Percentiles rank a stretch among this genome's conserved stretches.
Conservation (phyloP, 148 eudicot genomes). For the Suaeda aralocaspica region DNA sequence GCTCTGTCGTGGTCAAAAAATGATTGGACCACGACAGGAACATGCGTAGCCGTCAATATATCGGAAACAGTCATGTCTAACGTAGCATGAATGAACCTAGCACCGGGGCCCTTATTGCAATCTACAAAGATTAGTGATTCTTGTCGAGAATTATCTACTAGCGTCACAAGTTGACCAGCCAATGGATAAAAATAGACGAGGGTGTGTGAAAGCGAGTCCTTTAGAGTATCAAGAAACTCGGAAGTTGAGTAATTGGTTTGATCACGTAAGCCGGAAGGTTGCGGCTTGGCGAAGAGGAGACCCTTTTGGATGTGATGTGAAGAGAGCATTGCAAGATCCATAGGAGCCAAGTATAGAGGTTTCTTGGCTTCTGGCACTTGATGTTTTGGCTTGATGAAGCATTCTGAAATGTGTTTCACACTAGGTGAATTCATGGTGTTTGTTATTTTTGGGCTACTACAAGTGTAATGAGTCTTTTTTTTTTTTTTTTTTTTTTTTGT, state of each 20-base stretch:
- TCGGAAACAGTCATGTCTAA: conserved; percentile 23
- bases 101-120: conserved; percentile 25
- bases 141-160: not conserved
- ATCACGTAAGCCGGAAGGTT: not conserved
- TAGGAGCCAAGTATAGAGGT: conserved; percentile 18
- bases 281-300: conserved; percentile 18
- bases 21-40: conserved; percentile 30
- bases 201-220: conserved; percentile 21
- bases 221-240: conserved; percentile 13
- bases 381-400: conserved; percentile 23
- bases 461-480: no score
- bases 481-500: no score
- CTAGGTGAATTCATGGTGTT: not conserved
- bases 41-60: conserved; percentile 25
- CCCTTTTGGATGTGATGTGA: conserved; percentile 21
- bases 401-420: conserved; percentile 12
- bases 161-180: conserved; percentile 22
- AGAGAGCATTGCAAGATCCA: conserved; percentile 15
- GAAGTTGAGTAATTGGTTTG: not conserved
- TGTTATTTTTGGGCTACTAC: not conserved
- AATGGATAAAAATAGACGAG: conserved; percentile 29
- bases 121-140: conserved; percentile 17
- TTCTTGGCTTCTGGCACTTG: conserved; percentile 15
- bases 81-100: conserved; percentile 20
- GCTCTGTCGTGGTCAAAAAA: conserved; percentile 32